phyloP scores from a whole-genome alignment of 768 basidiomycete genomes.

The Boletus pseudopeckii region DNA sequence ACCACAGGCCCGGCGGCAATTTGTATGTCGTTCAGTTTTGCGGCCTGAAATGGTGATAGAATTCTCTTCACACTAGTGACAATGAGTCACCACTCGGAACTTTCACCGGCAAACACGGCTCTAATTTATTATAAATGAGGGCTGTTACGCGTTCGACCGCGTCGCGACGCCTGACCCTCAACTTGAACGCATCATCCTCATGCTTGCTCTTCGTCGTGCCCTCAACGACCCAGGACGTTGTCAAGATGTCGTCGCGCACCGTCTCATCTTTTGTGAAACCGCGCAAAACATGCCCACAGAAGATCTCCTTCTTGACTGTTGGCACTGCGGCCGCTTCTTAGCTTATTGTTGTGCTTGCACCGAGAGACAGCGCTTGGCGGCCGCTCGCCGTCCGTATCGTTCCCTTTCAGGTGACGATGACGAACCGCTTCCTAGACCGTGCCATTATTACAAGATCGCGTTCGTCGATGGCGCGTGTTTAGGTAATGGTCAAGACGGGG shows the following conservation, averaged over 20 bases:
- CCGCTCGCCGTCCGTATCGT: not conserved
- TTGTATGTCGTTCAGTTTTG: no score
- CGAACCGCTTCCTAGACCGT: slow-evolving; percentile 1
- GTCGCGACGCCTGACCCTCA: not conserved
- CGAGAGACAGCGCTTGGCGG: not conserved
- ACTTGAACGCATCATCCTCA: slow-evolving; percentile 1
- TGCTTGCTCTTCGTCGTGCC: slow-evolving; percentile 8
- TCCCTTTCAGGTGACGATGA: not conserved
- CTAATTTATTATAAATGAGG: no score
- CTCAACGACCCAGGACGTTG: not conserved
- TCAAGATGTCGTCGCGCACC: slow-evolving; percentile 13
- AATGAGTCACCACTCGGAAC: no score
- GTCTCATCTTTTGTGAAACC: slow-evolving; percentile 14
- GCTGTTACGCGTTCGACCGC: no score
- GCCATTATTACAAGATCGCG: slow-evolving; percentile 30
- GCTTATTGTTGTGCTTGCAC: slow-evolving; percentile 15
- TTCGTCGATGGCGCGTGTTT: slow-evolving; percentile 36
- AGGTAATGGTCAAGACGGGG: slow-evolving; percentile 25
- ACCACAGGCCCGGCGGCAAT: no score
- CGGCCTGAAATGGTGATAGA: no score
- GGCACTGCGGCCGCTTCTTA: slow-evolving; percentile 12
- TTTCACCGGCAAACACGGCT: no score
- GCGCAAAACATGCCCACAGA: not conserved
- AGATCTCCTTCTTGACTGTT: slow-evolving; percentile 8
- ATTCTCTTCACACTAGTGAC: no score